These are phyloP conservation scores for Nissolia schottii DNA, from an alignment of 306 rosid genomes.

Conservation along the genomic window DNA sequence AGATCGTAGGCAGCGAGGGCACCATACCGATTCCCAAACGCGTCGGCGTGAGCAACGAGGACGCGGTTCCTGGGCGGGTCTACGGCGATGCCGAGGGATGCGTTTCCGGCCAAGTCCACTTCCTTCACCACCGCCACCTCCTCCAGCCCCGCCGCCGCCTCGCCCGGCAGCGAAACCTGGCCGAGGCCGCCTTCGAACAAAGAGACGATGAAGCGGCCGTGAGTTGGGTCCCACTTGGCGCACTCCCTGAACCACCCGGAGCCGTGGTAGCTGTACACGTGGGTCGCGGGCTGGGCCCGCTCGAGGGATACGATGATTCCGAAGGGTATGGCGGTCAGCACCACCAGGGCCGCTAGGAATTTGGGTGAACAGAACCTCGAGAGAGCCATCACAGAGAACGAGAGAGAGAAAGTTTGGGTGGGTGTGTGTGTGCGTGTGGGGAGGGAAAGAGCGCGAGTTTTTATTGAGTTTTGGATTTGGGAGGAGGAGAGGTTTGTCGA, in stretches of 20 bases:
- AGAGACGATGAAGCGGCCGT: constrained; percentile 60
- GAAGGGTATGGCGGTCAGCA: constrained; percentile 66
- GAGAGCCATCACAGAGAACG: constrained; percentile 21
- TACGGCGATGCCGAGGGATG: constrained; percentile 58
- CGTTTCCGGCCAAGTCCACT: constrained; percentile 54
- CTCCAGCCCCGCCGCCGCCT: constrained; percentile 21
- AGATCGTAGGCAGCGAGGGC: constrained; percentile 74
- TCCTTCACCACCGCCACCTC: constrained; percentile 53
- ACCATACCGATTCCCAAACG: constrained; percentile 43
- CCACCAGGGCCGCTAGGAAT: constrained; percentile 35
- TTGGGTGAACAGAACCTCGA: constrained; percentile 44
- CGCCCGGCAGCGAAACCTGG: constrained; percentile 39
- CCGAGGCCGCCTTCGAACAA: constrained; percentile 65
- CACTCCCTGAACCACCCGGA: constrained; percentile 67
- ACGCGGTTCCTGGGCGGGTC: constrained; percentile 60
- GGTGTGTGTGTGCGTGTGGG: not conserved
- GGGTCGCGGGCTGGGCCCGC: constrained; percentile 50
- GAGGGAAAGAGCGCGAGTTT: no score
- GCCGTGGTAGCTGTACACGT: constrained; percentile 69
- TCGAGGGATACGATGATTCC: constrained; percentile 66
- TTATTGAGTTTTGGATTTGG: not conserved
- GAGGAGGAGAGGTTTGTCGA: not conserved
- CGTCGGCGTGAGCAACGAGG: constrained; percentile 58
- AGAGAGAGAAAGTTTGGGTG: not conserved
- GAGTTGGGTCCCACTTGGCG: constrained; percentile 68